Evolutionary conservation across 2,329 filamentous ascomycete species (phyloP), one percentile per base, ranked within the genome.

Genomic region (Sporothrix pseudoabietina): DNA sequence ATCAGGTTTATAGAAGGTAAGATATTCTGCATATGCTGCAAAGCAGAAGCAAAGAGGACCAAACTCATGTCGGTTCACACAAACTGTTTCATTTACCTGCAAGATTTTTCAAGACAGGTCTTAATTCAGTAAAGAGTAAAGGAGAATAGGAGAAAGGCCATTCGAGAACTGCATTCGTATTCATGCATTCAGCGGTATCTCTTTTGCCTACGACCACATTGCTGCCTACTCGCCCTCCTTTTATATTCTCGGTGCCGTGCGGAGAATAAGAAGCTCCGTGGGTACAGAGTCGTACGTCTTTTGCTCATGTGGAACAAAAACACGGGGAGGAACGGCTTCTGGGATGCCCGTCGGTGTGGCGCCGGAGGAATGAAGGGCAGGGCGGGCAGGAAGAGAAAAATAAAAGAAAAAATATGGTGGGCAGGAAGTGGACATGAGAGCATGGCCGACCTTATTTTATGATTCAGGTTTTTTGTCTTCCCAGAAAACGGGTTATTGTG

Each of bases 291-390:
- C 35, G 49, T 57, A 59, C 52, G 66, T 41, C 47, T 41, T 30
- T 39, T 22, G 22, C 61, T 41, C 30, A 7, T 9, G 66, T 69
- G 22, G 47, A 22, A 69, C 66, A 69, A 26, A 69, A 19, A 39
- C 47, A 54, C 30, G 19, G 44, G 66, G 47, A 52, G 66, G 16
- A 54, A 54, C 47, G 10, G 47, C 44, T 35, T 70, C 39, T 59
- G 54, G 22, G 55, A 71, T 71, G 54, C 54, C 54, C 54, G 69
- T 71, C 39, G 69, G 69, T 61, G 69, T 71, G 69, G 69, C 54
- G 35, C 69, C 69, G 69, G 54, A 32, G 54, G 69, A 32, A 35
- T 41, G 47, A 55, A 65, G 26, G 26, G 26, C 19, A 22, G 16
- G 61, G 35, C 32, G 35, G 39, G 54, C 54, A 30, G 22, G 12